Base-by-base conservation (phyloP, 768 basidiomycete genomes). In the Trametes cubensis region DNA sequence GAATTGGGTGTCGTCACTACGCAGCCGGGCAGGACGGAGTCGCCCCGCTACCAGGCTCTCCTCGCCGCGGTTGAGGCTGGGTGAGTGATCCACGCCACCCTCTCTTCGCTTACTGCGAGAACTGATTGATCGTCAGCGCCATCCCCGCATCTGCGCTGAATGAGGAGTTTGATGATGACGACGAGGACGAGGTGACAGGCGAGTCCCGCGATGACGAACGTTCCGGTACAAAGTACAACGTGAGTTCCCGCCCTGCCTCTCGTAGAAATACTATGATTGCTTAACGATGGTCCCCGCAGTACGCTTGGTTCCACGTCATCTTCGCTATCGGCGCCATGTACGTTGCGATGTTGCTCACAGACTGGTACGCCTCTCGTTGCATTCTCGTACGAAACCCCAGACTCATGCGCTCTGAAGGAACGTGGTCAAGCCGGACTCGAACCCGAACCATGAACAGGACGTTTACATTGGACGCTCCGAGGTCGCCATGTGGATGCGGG, bases 401-500 rank as follows among this genome's bases (percentile, higher is more conserved):
- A 44, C 26, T 54, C 44, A 45, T 30, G 3, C 18, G 14, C 41
- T 17, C 15, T n/a, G 2, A 60, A 92, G 90, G 89, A 92, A 93
- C 66, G 80, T 92, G 46, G 85, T 91, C 23, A 85, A 83, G 66
- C 74, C 81, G 15, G 74, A 62, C 38, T 79, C 79, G 8, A 74
- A 80, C 46, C 72, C 71, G 0, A 81, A 85, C 62, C 81, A 85
- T n/a, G 80, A 85, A 57, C 78, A 83, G 45, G 85, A 90, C 63
- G 88, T 98, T 41, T 92, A 94, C 74, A 98, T 98, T 50, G 97
- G 97, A 18, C 87, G 95, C 40, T 95, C 94, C 5, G 92, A 95
- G 72, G 89, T 91, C 10, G 95, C 97, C 3, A 98, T 99, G 96
- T 99, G 97, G 97, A 98, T 98, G 93, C 81, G 97, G 4, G 85